phyloP scores from a whole-genome alignment of 768 basidiomycete species.

The Tulasnella calospora region DNA sequence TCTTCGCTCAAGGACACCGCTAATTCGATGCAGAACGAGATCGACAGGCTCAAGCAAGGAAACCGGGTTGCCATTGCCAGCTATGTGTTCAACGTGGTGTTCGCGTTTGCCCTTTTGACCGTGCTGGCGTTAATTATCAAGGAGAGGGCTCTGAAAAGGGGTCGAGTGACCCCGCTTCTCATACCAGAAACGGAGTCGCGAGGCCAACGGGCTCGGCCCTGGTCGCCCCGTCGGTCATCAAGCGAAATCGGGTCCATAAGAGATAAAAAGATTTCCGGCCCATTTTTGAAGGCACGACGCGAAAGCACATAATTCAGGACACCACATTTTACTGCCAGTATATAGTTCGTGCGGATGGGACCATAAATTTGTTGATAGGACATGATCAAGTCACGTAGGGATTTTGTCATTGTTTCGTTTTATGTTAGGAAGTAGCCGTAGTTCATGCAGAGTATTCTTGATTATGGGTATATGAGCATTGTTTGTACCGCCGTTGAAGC shows the following conservation, averaged over 20 bases:
- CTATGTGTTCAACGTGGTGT: background rate
- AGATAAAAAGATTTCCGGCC: background rate
- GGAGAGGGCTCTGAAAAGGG: background rate
- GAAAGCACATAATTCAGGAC: background rate
- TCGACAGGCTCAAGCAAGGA: background rate
- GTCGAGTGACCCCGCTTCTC: background rate
- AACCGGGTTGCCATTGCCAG: background rate
- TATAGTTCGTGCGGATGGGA: background rate
- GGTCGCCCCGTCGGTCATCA: background rate
- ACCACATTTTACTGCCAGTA: background rate
- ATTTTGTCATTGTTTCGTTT: background rate
- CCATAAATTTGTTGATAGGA: background rate
- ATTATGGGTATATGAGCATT: background rate
- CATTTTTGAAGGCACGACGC: background rate
- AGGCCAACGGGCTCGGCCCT: background rate
- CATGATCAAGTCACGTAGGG: background rate
- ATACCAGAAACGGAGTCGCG: background rate
- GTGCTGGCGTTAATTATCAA: background rate
- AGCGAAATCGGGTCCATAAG: background rate
- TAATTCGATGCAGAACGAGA: background rate
- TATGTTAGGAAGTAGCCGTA: background rate
- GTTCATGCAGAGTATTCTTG: background rate
- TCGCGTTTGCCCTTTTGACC: background rate
- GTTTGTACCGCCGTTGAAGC: background rate
- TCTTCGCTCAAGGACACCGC: background rate